These are phyloP conservation scores for Coccomyxa sp. DNA, from an alignment of 139 green algal species.

Conservation along the genomic window DNA sequence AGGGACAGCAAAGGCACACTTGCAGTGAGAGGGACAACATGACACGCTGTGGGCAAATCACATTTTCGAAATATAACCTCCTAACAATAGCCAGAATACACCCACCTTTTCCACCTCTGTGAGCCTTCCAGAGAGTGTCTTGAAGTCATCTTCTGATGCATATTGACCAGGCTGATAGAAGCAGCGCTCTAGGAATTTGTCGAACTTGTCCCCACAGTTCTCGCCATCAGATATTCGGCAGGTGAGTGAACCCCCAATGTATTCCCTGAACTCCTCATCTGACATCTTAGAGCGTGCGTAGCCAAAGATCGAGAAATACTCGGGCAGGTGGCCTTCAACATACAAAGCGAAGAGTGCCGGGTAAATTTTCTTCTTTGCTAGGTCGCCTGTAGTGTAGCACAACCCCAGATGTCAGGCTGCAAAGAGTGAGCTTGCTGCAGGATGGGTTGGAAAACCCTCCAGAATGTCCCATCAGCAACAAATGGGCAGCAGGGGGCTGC, in stretches of 20 bases:
- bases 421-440: background rate
- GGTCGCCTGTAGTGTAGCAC: conserved; percentile 64
- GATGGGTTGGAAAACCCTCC: background rate
- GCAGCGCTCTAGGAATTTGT: conserved; percentile 83
- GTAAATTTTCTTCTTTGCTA: conserved; percentile 99
- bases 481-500: background rate
- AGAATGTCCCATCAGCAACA: background rate
- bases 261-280: conserved; percentile 77
- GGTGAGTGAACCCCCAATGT: conserved; percentile 29
- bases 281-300: conserved; percentile 91
- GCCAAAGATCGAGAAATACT: conserved; percentile 90
- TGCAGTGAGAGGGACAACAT: background rate
- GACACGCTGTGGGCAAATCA: background rate
- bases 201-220: conserved; percentile 64
- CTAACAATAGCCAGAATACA: background rate
- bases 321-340: conserved; percentile 70
- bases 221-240: conserved; percentile 61
- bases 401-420: background rate
- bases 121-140: conserved; percentile 61
- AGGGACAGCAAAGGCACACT: background rate
- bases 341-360: conserved; percentile 95
- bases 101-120: conserved; percentile 48
- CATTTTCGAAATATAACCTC: background rate
- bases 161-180: conserved; percentile 86
- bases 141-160: conserved; percentile 62